Conservation (phyloP, 2,329 filamentous ascomycete genomes). For the Verticillium nubilum region DNA sequence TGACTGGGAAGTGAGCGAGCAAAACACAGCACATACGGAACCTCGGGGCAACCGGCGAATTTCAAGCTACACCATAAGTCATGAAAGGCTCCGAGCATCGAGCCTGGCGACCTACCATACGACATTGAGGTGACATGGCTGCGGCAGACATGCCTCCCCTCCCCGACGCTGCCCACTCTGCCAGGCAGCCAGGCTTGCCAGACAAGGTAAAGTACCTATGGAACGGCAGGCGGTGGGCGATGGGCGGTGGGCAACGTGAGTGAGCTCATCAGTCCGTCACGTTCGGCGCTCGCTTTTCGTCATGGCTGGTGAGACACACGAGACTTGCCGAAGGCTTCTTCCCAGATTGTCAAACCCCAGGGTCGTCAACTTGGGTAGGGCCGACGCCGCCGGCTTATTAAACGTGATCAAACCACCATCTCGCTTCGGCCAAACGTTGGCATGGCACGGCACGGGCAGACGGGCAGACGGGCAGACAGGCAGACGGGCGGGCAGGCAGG, state of each 20-base stretch:
- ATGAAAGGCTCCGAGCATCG: neutral
- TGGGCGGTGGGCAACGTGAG: neutral
- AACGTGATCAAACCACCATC: neutral
- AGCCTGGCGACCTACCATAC: neutral
- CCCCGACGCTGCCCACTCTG: too few relatives aligned
- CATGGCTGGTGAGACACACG: neutral
- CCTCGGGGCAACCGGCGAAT: neutral
- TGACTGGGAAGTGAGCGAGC: neutral
- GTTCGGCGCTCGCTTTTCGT: neutral
- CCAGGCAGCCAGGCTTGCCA: too few relatives aligned
- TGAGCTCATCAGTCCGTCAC: neutral
- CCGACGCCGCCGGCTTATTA: neutral
- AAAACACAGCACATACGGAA: neutral
- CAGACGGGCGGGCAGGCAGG: too few relatives aligned
- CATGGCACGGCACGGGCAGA: neutral
- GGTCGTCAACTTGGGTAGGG: neutral
- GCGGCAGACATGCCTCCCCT: neutral
- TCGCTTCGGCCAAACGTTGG: neutral
- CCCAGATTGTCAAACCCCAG: neutral
- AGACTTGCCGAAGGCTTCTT: neutral
- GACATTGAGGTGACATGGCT: neutral
- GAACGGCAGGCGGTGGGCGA: neutral
- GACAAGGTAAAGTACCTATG: neutral
- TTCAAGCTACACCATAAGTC: neutral
- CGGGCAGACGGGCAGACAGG: too few relatives aligned